Evolutionary conservation across 2,329 filamentous ascomycete genomes (phyloP), one percentile per base, ranked within the genome.

Genomic region (Fusarium oxysporum): DNA sequence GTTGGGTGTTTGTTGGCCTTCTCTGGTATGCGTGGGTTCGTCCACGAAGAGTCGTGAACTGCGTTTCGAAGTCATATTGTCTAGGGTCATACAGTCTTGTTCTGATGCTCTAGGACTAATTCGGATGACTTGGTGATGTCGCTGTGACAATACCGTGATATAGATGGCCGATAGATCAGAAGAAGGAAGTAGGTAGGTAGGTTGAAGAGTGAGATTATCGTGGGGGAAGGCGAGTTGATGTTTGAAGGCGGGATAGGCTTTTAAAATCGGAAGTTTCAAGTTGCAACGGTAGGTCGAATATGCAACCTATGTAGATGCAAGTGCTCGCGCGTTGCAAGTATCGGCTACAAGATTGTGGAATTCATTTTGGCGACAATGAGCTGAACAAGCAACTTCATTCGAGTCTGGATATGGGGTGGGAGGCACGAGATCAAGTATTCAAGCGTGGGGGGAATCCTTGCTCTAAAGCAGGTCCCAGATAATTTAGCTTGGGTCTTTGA

Each of bases 331-430:
- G 64, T 64, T 59, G 60, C 71, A 73, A 55, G 70, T 64, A 65
- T 55, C 53, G 73, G 69, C 68, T 77, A 78, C 64, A 76, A 71
- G 40, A 65, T 68, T 53, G 62, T 70, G 59, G 64, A 67, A 68
- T 69, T 76, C 76, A 78, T 78, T 62, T 76, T 78, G 76, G 60
- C 71, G 76, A 70, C 55, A 64, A 51, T 55, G 55, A 71, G 64
- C 57, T 76, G 73, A 75, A 68, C 66, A 57, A 69, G 56, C 68
- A 76, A 78, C 74, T 73, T 74, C 71, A 76, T 71, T 67, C 66
- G 48, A 65, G 62, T 54, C 59, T 41, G 21, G 41, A n/a, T 44
- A 32, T 30, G 32, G 44, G 17, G n/a, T 33, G 43, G 55, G 64
- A 68, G 74, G 68, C 70, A 75, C 60, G 66, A 75, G 75, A 75